Base-by-base conservation (phyloP, 805 yeast species). In the Kazachstania taianensis region DNA sequence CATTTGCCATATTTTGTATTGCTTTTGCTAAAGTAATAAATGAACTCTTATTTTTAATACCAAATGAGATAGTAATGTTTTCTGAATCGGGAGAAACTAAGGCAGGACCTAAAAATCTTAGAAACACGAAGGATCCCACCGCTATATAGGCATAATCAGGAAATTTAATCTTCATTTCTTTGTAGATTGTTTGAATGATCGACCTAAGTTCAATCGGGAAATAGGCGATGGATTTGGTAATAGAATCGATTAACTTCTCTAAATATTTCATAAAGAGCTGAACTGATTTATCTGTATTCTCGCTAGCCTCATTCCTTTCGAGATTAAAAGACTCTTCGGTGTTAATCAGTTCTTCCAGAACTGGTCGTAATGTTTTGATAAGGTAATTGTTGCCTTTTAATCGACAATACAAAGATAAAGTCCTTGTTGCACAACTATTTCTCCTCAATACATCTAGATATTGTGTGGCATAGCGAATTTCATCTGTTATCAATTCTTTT, bases 1-100 rank as follows among this genome's bases (percentile, higher is more conserved):
- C 87, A 55, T 86, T 87, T 1, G 94, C 94, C 64, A 85, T 73
- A 44, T 77, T 73, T 59, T 87, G 96, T 19, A 87, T 59, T 10
- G 81, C 76, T 46, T 83, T 81, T 1, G 94, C 94, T 20, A 86
- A 55, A 39, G 82, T 75, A 44, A 86, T 73, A 36, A 81, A 69
- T 0, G 81, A 73, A 45, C 92, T 69, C 42, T 83, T 65, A 2
- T 66, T 62, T 18, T 50, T 53, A 12, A 55, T 44, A 35, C 60
- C 61, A 12, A 71, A 47, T 52, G 66, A 45, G 12, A 52, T 53
- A 19, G 57, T 50, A 27, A 62, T 50, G 29, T 50, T 50, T 41
- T 66, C 64, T 8, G 60, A 39, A 39, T 83, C 94, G 0, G 96
- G 95, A n/a, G 83, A 74, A n/a, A 86, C 85, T 44, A 86, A 76